Percentiles rank a stretch among this genome's conserved stretches.
Conservation (phyloP, 2,329 filamentous ascomycete species). For the Bipolaris sorokiniana region DNA sequence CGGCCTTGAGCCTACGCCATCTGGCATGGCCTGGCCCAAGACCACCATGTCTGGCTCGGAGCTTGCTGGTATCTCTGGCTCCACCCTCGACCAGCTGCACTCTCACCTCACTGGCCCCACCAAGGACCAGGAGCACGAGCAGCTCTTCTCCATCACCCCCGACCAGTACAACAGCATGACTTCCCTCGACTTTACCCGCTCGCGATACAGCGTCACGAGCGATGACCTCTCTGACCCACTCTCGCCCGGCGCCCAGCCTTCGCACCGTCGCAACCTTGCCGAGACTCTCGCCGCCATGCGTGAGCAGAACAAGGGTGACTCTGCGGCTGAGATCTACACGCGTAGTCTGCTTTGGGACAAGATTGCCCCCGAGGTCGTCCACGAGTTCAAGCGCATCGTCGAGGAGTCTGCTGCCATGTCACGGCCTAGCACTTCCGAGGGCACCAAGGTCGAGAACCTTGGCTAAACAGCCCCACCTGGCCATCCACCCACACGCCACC, state of each 20-base stretch:
- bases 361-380: conserved; percentile 88
- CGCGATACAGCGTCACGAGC: conserved; percentile 57
- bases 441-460: conserved; percentile 39
- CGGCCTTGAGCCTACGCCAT: conserved; percentile 48
- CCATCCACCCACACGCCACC: neutral
- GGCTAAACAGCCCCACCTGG: conserved; percentile 24
- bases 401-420: conserved; percentile 66
- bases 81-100: conserved; percentile 50
- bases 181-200: conserved; percentile 71
- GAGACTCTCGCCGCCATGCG: conserved; percentile 83
- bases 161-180: conserved; percentile 88
- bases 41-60: conserved; percentile 46
- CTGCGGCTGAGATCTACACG: conserved; percentile 87
- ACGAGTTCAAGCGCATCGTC: conserved; percentile 90
- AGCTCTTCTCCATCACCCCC: conserved; percentile 83
- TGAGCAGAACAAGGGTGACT: conserved; percentile 68
- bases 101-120: conserved; percentile 64
- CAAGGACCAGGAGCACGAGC: conserved; percentile 84
- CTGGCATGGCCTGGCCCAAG: conserved; percentile 48
- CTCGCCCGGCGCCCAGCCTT: conserved; percentile 51
- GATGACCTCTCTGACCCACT: conserved; percentile 48
- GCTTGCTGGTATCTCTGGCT: conserved; percentile 45
- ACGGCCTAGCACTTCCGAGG: conserved; percentile 43
- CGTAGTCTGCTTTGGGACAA: conserved; percentile 92
- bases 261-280: conserved; percentile 75